Evolutionary conservation across 2,329 filamentous ascomycete species (phyloP), one percentile per base, ranked within the genome.

Genomic region (Verticillium nonalfalfae): DNA sequence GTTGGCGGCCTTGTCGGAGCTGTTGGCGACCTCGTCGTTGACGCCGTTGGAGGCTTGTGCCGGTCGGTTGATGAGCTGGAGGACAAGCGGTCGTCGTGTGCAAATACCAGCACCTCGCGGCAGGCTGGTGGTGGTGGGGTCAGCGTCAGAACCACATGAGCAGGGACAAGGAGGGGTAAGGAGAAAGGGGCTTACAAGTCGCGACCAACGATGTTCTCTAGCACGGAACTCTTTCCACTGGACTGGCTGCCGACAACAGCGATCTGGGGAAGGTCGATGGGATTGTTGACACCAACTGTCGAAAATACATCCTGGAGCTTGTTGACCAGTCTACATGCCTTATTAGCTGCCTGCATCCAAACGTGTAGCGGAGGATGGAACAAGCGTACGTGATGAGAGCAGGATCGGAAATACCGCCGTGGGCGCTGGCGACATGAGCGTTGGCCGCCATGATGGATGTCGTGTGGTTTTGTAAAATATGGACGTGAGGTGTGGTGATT

Each of bases 261-360:
- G 75, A 99, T 99, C 81, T 99, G 95, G 60, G 95, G 95, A 66
- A 99, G 81, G 81, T 99, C 95, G 83, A 99, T 99, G 65, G 95
- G 95, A 79, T 99, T 99, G 85, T 97, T 95, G 72, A 98, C 95
- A 70, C 95, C 95, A 69, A 99, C 95, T 52, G 95, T 98, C 65
- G 94, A 90, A 75, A 99, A 99, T 69, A 99, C 95, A 91, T 99
- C 95, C 76, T 99, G 95, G 57, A 99, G 88, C 83, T 96, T 98
- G 84, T 99, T 99, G 75, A 99, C 95, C 70, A 98, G 90, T 72
- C 86, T 89, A 39, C 57, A 18, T n/a, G 39, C 62, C 65, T 69
- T 59, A 72, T 75, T 66, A 75, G 72, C 57, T 55, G 57, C 36
- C 63, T 40, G 63, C 38, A 60, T 59, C 26, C 52, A 54, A 59